These are phyloP conservation scores for Colletotrichum ledebouriae DNA, from an alignment of 2,329 filamentous ascomycete genomes.

Conservation along the genomic window DNA sequence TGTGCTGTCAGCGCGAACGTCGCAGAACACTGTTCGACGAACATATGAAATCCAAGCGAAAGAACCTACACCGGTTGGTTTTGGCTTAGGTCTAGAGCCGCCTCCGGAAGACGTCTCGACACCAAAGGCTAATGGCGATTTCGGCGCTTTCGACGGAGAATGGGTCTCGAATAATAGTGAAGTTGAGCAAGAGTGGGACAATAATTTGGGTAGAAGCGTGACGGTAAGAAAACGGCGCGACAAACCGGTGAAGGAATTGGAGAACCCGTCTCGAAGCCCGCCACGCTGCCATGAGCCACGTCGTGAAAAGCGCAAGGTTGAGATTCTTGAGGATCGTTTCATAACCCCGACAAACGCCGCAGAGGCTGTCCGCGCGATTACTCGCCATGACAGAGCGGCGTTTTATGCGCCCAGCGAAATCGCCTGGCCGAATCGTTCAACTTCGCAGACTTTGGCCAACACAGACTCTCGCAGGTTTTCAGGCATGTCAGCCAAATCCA, in stretches of 20 bases:
- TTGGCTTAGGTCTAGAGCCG: constrained; percentile 40
- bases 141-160: constrained; percentile 70
- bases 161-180: constrained; percentile 63
- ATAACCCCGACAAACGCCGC: constrained; percentile 66
- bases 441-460: constrained; percentile 56
- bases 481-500: constrained; percentile 66
- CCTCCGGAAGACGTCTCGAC: constrained; percentile 54
- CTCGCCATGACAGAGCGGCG: constrained; percentile 59
- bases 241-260: constrained; percentile 35
- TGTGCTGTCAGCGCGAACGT: constrained; percentile 57
- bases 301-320: constrained; percentile 49
- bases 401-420: constrained; percentile 54
- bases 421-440: constrained; percentile 49
- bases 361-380: constrained; percentile 61
- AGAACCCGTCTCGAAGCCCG: constrained; percentile 13
- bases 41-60: constrained; percentile 49
- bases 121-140: constrained; percentile 61
- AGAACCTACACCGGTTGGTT: constrained; percentile 22
- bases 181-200: constrained; percentile 68
- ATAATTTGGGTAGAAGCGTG: constrained; percentile 66
- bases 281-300: constrained; percentile 34
- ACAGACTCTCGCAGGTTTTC: constrained; percentile 65
- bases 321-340: constrained; percentile 62
- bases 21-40: constrained; percentile 60
- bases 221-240: constrained; percentile 62